Evolutionary conservation across 108 stramenopile species (phyloP).

Genomic region (Seminavis robusta): DNA sequence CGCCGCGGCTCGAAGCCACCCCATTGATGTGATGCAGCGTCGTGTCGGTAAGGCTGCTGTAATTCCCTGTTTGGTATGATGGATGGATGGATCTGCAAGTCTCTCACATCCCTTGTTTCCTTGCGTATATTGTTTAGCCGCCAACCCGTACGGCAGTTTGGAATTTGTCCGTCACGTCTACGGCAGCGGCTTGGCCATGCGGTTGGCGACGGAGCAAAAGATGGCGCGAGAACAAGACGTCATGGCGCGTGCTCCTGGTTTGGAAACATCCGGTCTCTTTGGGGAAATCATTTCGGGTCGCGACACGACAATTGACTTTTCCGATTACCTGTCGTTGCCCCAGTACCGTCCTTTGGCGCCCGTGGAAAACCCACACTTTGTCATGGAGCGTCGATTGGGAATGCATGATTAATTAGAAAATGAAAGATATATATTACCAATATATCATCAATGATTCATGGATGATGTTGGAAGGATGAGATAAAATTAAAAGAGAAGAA

Average conservation of each 20-base stretch:
- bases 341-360: constrained; percentile 47
- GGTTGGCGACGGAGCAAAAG: constrained; percentile 75
- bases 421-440: too few species aligned
- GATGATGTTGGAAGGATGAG: too few species aligned
- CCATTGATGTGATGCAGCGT: constrained; percentile 77
- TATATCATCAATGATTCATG: too few species aligned
- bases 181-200: constrained; percentile 85
- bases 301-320: constrained; percentile 71
- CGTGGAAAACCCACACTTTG: constrained; percentile 41
- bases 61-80: not conserved
- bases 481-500: too few species aligned
- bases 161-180: constrained; percentile 68
- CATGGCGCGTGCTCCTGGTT: constrained; percentile 22
- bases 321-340: constrained; percentile 63
- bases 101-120: constrained; percentile 20
- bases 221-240: constrained; percentile 56
- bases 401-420: too few species aligned
- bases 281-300: constrained; percentile 72
- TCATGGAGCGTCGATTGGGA: constrained; percentile 76
- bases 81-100: not conserved
- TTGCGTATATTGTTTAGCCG: constrained; percentile 23
- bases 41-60: constrained; percentile 32
- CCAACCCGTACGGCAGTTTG: constrained; percentile 40
- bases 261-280: constrained; percentile 60
- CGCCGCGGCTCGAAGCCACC: constrained; percentile 63